Evolutionary conservation across 768 basidiomycete genomes (phyloP), one percentile per base, ranked within the genome.

Genomic region (Tulasnella sp.): DNA sequence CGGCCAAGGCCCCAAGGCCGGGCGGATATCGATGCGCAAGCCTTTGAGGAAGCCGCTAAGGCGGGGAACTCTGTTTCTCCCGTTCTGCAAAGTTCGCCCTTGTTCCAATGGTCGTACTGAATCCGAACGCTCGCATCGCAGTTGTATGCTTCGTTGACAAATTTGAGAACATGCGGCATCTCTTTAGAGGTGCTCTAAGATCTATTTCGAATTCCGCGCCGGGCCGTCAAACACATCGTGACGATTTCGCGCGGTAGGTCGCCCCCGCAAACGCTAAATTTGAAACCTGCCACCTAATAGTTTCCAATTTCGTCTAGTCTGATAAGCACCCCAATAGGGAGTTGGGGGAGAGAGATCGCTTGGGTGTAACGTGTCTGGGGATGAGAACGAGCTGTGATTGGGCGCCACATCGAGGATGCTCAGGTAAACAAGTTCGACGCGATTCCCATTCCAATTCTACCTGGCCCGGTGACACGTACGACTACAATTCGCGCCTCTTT

Each of bases 381-480:
- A 36, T 68, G 62, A 36, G 31, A 34, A 34, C 62, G 62, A 68
- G 62, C 62, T 68, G 27, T 68, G 62, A 68, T 68, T 68, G 62
- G 62, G 62, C 31, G 34, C 27, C 34, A 14, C 31, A 68, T 68
- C 62, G 62, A 68, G 62, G 62, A 68, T 34, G 62, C 62, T 68
- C 62, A 68, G 16, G 62, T 68, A 68, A 68, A 68, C 62, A 68
- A 68, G 62, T 68, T 68, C 62, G 62, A 68, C 62, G 62, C 62
- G 62, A 68, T 68, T 68, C 62, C 31, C 62, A 68, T 68, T 68
- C 31, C 31, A 68, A 68, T 68, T 68, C 62, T 36, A 34, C 62
- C 58, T n/a, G 58, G 6, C 58, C 27, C 24, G 31, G 62, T 68
- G 62, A 68, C 62, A 68, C 62, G 62, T 68, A 68, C 62, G 62